Evolutionary conservation across 225 moss, liverwort and hornwort species (phyloP), one percentile per base, ranked within the genome.

Genomic region (Straminergon stramineum): DNA sequence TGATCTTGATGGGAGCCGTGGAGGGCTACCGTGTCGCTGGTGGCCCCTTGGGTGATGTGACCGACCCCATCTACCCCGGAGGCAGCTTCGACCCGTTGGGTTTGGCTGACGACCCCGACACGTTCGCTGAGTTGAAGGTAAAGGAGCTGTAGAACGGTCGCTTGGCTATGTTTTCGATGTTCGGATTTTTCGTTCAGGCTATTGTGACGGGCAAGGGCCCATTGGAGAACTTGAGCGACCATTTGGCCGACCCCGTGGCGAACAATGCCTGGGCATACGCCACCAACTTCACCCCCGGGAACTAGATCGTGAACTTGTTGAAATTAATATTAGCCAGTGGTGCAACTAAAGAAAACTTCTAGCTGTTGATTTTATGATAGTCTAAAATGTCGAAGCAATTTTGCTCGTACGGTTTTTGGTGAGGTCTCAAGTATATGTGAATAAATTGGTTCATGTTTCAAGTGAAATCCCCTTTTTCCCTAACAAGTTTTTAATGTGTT

Each of bases 121-220:
- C 71, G 10, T 85, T 89, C 79, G 85, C 89, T 1, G 85, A 89
- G 71, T 35, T 89, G 85, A 89, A 89, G 89, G 89, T 84, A 84
- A 89, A 89, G 77, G 89, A 74, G 74, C 74, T 74, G 17, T 45
- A 74, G 74, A 74, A 74, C 17, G 74, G 74, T 0, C 74, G 74
- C 1, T 7, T 85, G 67, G 84, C 84, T 5, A 84, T 89, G 89
- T 78, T 78, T 53, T 89, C 84, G 15, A 68, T 78, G 89, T 60
- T 84, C 35, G 95, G 94, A 7, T 94, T 96, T 88, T 95, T 94
- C 87, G 94, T 95, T 11, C 95, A 95, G 91, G 94, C 95, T 22
- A 93, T 95, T 15, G 93, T 94, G 58, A 95, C 95, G 1, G 94
- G 93, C 16, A 94, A 95, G 90, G 92, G 94, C 3, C 92, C 95